Evolutionary conservation across 2,329 filamentous ascomycete species (phyloP).

Genomic region (Colletotrichum theobromicola): DNA sequence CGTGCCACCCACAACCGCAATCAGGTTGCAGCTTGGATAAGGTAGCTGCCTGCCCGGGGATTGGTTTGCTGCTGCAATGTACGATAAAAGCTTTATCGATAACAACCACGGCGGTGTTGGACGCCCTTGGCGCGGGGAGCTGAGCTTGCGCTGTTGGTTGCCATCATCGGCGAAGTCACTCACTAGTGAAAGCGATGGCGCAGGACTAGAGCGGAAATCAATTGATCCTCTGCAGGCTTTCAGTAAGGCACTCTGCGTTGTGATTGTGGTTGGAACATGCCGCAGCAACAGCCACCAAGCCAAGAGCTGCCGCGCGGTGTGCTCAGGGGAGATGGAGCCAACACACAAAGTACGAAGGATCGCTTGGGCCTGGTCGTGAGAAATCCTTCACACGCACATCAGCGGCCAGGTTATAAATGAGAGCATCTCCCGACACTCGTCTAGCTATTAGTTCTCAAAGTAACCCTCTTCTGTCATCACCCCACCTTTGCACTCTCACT

Average conservation of each 20-base stretch:
- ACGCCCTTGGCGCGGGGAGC: not conserved
- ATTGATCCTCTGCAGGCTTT: not conserved
- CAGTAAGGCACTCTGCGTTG: not conserved
- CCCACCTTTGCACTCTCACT: not conserved
- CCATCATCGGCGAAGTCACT: not conserved
- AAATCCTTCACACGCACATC: not conserved
- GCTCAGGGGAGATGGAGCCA: not conserved
- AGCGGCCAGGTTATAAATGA: not conserved
- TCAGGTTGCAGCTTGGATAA: not conserved
- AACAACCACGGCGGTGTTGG: not conserved
- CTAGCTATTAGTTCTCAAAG: not conserved
- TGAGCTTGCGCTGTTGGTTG: not conserved
- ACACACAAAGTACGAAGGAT: not conserved
- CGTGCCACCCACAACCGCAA: not conserved
- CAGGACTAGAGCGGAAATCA: not conserved
- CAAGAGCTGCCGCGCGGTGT: not conserved
- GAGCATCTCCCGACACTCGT: rapidly evolving
- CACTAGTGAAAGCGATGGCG: not conserved
- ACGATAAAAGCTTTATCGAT: not conserved
- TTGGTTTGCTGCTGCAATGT: not conserved
- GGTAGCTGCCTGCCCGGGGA: not conserved
- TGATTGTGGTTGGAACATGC: too few species aligned
- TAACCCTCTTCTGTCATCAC: rapidly evolving
- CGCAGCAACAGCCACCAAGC: not conserved
- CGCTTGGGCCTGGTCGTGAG: not conserved